Evolutionary conservation across 768 basidiomycete genomes (phyloP).

Genomic region (Amyloporia xantha): DNA sequence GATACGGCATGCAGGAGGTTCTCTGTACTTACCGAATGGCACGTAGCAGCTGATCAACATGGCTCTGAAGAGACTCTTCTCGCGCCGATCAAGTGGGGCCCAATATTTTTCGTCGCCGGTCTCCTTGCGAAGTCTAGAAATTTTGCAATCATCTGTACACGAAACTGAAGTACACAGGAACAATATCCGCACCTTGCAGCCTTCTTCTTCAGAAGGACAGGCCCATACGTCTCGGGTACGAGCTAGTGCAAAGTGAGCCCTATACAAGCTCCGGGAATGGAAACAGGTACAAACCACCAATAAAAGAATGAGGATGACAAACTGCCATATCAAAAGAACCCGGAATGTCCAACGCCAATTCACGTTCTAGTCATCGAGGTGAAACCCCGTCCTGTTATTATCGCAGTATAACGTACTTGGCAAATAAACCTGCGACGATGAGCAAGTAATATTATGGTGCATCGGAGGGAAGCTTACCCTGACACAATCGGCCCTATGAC

Average conservation of each 20-base stretch:
- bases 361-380: slow-evolving; percentile 32
- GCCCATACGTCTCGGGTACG: slow-evolving; percentile 67
- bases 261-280: too few relatives aligned
- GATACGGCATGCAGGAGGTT: not conserved
- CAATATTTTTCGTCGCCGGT: slow-evolving; percentile 49
- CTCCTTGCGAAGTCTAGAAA: slow-evolving; percentile 42
- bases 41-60: slow-evolving; percentile 55
- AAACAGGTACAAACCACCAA: too few relatives aligned
- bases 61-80: slow-evolving; percentile 37
- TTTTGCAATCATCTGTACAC: not conserved
- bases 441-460: not conserved
- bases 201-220: slow-evolving; percentile 54
- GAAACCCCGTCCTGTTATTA: not conserved
- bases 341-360: slow-evolving; percentile 79
- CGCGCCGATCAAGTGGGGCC: slow-evolving; percentile 51
- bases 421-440: slow-evolving; percentile 57
- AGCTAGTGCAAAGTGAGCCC: slow-evolving; percentile 35
- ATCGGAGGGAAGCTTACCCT: slow-evolving; percentile 35
- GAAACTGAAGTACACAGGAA: not conserved
- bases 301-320: slow-evolving; percentile 28
- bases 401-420: slow-evolving; percentile 14
- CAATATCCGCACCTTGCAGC: slow-evolving; percentile 37
- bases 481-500: slow-evolving; percentile 50
- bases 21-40: slow-evolving; percentile 73
- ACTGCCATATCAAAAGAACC: slow-evolving; percentile 63